Base-by-base conservation (phyloP, 1,284 basidiomycete species). In the Austroboletus novae-zelandiae region DNA sequence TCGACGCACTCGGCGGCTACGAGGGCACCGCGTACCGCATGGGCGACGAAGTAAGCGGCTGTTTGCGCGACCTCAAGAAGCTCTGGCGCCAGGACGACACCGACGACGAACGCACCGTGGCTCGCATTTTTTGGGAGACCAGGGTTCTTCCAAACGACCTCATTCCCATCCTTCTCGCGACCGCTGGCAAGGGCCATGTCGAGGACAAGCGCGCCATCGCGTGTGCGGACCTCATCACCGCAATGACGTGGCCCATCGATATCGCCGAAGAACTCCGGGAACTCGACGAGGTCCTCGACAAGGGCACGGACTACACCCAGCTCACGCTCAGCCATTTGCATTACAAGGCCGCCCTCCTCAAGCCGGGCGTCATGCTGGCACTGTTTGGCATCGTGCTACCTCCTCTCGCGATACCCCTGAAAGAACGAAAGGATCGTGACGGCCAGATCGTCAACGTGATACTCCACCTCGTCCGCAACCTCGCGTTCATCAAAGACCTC, bases 201-300 rank as follows among this genome's bases (percentile, higher is more conserved):
- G 90, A 86, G 64, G 91, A 86, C 74, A 92, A 91, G 65, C 81
- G 93, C 44, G 89, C 92, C 0, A 79, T 97, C 20, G 84, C 89
- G 3, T 91, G 89, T 57, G 88, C 84, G 8, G 95, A 98, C 66
- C 75, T 98, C 25, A 86, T 96, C 62, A 91, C 91, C 0, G 93
- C 94, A 0, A 89, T 98, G 86, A 98, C 94, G 4, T 98, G 94
- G 94, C 95, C 95, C 1, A 95, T 98, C 52, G 91, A 98, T 70
- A 75, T 97, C 53, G 89, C 90, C 1, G 86, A 91, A 61, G 95
- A 98, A 70, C 74, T 98, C 54, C 90, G 89, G 64, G 94, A 97
- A 64, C 78, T 94, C 44, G 88, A 92, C 62, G 88, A 91, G 45
- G 86, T 83, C 43, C 56, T 81, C 27, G 86, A 89, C 62, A 80